phyloP scores from a whole-genome alignment of 1,284 basidiomycete species.

The Caloboletus inedulis region DNA sequence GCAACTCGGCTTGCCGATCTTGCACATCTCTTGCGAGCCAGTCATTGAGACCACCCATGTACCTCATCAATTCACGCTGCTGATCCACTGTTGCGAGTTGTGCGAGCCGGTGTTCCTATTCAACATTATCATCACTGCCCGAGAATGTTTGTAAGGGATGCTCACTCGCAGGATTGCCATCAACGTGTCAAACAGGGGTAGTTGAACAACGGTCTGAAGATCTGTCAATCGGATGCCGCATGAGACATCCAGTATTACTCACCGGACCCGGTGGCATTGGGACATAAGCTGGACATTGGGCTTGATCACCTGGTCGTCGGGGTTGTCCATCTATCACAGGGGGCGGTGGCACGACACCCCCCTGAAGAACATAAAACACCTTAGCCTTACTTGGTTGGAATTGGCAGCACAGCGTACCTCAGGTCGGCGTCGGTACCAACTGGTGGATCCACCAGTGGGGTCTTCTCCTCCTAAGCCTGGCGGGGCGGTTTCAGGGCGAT shows the following conservation, averaged over 20 bases:
- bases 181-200: slow-evolving; percentile 56
- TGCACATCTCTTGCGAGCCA: slow-evolving; percentile 73
- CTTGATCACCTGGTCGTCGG: slow-evolving; percentile 15
- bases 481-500: slow-evolving; percentile 29
- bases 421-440: slow-evolving; percentile 26
- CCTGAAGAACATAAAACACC: slow-evolving; percentile 13
- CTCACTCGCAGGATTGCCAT: slow-evolving; percentile 64
- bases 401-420: slow-evolving; percentile 14
- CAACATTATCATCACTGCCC: slow-evolving; percentile 4
- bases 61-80: slow-evolving; percentile 72
- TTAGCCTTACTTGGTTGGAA: background rate
- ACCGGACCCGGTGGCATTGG: slow-evolving; percentile 33
- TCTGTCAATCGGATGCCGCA: slow-evolving; percentile 2
- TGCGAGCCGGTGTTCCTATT: slow-evolving; percentile 70
- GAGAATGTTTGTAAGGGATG: background rate
- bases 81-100: slow-evolving; percentile 72
- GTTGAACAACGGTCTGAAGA: slow-evolving; percentile 50
- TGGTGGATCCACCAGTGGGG: slow-evolving; percentile 13
- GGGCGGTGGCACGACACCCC: slow-evolving; percentile 26
- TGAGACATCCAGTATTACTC: slow-evolving; percentile 14
- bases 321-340: slow-evolving; percentile 18
- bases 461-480: slow-evolving; percentile 15
- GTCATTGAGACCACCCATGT: slow-evolving; percentile 66
- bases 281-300: slow-evolving; percentile 29
- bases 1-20: slow-evolving; percentile 68